Base-by-base conservation (phyloP, 2,329 filamentous ascomycete species). In the Calonectria naviculata region DNA sequence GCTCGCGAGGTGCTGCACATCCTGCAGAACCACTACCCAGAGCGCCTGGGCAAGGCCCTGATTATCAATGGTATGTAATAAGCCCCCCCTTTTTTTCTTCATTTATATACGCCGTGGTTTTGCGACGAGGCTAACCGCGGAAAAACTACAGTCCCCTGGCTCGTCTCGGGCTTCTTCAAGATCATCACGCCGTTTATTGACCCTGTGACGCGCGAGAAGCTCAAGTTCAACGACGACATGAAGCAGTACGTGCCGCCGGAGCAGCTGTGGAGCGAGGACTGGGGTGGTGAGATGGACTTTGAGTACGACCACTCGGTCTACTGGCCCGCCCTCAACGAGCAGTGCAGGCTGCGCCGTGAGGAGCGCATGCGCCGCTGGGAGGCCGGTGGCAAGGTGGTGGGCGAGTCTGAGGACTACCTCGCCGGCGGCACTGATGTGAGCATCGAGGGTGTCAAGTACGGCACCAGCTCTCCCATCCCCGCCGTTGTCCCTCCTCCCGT, bases 141-240 rank as follows among this genome's bases (percentile, higher is more conserved):
- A 72, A 36, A 8, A 24, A 21, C 3, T 0, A 26, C 74, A 96
- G 94, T 98, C 60, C 96, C 96, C 0, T 98, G 94, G 91, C 89
- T 97, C 74, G 94, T 98, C 72, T 93, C 91, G 83, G 94, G 94
- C 62, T 99, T 99, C 89, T 97, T 98, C 89, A 98, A 97, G 84
- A 87, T 98, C 78, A 95, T 99, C 84, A 95, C 92, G 5, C 95
- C 96, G 44, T 98, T 99, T 84, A 98, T 99, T 84, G 97, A 99
- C 83, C 97, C 97, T 9, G 86, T 95, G 78, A 99, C 97, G 12
- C 92, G 94, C 70, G 92, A 97, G 80, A 99, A 99, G 88, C 92
- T 99, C 86, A 97, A 97, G 86, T 98, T 98, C 89, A 98, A 98
- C 87, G 95, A 98, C 83, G 93, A 97, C 80, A 92, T 98, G 86